phyloP scores from a whole-genome alignment of 371 early-diverging fungal species.

The Mortierella sp. region DNA sequence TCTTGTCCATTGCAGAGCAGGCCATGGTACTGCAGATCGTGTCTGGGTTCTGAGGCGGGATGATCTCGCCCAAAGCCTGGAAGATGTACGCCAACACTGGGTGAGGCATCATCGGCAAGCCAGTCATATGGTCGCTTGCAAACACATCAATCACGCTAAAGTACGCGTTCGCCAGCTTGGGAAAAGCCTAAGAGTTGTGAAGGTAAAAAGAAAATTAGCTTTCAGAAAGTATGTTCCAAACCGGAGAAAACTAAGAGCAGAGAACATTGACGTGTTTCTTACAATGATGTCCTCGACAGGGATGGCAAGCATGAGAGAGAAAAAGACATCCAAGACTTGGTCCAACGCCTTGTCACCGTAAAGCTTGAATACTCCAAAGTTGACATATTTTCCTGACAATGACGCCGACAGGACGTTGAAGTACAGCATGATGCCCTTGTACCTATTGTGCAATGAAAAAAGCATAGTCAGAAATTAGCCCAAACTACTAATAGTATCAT shows the following conservation, averaged over 20 bases:
- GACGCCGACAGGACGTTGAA: slow-evolving; percentile 81
- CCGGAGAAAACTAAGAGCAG: neutral
- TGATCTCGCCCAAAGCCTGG: slow-evolving; percentile 74
- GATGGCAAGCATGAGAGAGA: slow-evolving; percentile 79
- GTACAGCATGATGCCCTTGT: slow-evolving; percentile 86
- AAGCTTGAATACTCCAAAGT: slow-evolving; percentile 93
- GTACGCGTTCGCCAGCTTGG: slow-evolving; percentile 73
- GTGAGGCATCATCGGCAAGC: slow-evolving; percentile 67
- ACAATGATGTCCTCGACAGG: slow-evolving; percentile 84
- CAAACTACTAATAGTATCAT: neutral
- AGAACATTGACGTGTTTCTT: slow-evolving; percentile 23
- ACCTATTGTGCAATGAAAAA: slow-evolving; percentile 53
- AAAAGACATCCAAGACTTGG: slow-evolving; percentile 74
- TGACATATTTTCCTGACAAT: slow-evolving; percentile 87
- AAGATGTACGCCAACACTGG: slow-evolving; percentile 72
- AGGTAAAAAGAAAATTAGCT: neutral
- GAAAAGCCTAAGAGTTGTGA: slow-evolving; percentile 64
- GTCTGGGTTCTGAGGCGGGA: slow-evolving; percentile 63
- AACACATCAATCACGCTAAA: slow-evolving; percentile 76
- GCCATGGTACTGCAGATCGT: slow-evolving; percentile 73
- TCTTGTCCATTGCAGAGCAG: slow-evolving; percentile 80
- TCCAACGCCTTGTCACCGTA: slow-evolving; percentile 90
- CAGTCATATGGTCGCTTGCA: slow-evolving; percentile 74
- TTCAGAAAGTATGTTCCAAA: neutral
- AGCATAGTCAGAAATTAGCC: neutral